Evolutionary conservation across 2,329 filamentous ascomycete species (phyloP).

Genomic region (Fusarium equiseti): DNA sequence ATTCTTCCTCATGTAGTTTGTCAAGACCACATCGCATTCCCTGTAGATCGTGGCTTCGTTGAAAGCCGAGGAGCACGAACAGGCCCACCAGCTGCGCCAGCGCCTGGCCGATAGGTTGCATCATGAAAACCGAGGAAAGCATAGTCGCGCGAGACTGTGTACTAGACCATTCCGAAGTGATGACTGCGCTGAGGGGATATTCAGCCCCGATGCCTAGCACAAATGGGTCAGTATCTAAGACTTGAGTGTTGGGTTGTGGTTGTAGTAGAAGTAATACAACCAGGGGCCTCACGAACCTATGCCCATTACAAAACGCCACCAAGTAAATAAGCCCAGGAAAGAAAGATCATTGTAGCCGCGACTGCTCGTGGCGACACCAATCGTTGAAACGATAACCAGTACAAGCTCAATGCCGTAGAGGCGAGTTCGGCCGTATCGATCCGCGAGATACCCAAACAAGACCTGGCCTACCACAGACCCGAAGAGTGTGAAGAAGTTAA

Average conservation of each 20-base stretch:
- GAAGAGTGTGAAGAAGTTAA: constrained; percentile 65
- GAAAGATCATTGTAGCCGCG: constrained; percentile 63
- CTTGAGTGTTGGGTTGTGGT: constrained; percentile 9
- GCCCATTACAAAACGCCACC: constrained; percentile 68
- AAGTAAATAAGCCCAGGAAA: constrained; percentile 64
- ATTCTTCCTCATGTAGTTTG: constrained; percentile 58
- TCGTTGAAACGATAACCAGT: constrained; percentile 68
- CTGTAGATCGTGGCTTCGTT: constrained; percentile 56
- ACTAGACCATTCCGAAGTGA: constrained; percentile 74
- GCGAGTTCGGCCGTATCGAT: constrained; percentile 66
- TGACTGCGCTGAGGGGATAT: constrained; percentile 75
- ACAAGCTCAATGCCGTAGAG: constrained; percentile 69
- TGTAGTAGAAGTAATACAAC: constrained; percentile 1
- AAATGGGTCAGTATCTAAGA: constrained; percentile 18
- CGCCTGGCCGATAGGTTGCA: constrained; percentile 76
- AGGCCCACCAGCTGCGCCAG: constrained; percentile 72
- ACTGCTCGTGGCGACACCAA: constrained; percentile 66
- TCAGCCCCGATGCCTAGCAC: constrained; percentile 71
- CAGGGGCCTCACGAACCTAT: constrained; percentile 54
- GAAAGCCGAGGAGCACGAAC: constrained; percentile 62
- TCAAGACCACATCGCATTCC: constrained; percentile 63
- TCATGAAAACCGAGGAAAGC: constrained; percentile 76
- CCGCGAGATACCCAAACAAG: constrained; percentile 65
- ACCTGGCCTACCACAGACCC: constrained; percentile 66
- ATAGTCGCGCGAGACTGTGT: constrained; percentile 75